Evolutionary conservation across 768 basidiomycete genomes (phyloP).

Genomic region (Dioszegia hungarica): DNA sequence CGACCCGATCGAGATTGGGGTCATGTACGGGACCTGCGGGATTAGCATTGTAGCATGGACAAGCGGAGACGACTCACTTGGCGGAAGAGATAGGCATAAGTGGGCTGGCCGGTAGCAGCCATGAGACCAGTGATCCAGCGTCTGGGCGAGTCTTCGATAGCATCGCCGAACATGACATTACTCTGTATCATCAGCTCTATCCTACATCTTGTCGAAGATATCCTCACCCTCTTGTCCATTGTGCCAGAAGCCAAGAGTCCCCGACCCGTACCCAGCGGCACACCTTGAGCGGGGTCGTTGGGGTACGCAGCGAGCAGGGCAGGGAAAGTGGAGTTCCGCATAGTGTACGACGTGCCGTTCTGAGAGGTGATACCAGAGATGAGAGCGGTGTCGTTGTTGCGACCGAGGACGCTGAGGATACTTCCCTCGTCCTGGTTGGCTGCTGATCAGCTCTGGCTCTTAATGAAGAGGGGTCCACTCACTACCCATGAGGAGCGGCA

Average conservation of each 20-base stretch:
- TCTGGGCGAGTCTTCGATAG: not conserved
- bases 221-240: not conserved
- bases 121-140: not conserved
- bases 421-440: slow-evolving; percentile 1
- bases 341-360: not conserved
- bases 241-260: not conserved
- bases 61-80: not conserved
- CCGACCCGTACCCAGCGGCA: not conserved
- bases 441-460: not conserved
- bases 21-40: not conserved
- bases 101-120: not conserved
- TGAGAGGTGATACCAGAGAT: not conserved
- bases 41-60: not conserved
- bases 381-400: not conserved
- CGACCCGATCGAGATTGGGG: not conserved
- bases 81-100: not conserved
- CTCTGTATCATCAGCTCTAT: not conserved
- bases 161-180: not conserved
- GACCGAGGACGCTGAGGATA: not conserved
- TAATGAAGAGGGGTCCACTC: not conserved
- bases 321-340: not conserved
- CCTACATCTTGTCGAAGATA: not conserved
- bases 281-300: not conserved
- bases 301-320: not conserved
- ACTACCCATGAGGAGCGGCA: not conserved